Evolutionary conservation across 2,329 filamentous ascomycete species (phyloP).

Genomic region (Trichoderma atroviride): DNA sequence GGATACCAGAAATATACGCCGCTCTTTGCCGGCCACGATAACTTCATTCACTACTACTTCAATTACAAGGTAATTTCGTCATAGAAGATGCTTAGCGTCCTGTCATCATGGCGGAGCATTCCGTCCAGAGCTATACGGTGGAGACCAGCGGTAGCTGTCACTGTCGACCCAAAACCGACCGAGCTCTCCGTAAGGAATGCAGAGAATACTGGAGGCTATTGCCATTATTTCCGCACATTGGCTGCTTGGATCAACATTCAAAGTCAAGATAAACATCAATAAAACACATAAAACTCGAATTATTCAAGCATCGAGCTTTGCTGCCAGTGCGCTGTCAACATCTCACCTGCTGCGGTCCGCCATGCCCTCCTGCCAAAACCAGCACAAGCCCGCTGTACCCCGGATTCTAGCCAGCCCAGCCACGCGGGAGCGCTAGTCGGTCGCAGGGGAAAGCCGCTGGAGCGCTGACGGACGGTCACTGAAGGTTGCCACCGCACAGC

Average conservation of each 20-base stretch:
- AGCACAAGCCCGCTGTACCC: conserved; percentile 25
- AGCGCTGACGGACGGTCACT: conserved; percentile 6
- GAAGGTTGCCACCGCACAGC: background rate
- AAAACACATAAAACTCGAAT: background rate
- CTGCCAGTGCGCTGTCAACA: background rate
- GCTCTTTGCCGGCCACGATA: background rate
- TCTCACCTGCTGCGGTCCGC: background rate
- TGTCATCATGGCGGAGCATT: background rate
- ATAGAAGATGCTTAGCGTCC: background rate
- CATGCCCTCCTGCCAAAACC: conserved; percentile 15
- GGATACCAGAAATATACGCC: background rate
- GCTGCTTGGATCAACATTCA: background rate
- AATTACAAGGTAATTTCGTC: conserved; percentile 1
- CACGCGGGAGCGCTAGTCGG: conserved; percentile 25
- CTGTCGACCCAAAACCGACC: background rate
- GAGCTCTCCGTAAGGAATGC: background rate
- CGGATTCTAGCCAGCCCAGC: conserved; percentile 15
- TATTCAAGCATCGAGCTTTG: background rate
- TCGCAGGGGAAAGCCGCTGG: conserved; percentile 7
- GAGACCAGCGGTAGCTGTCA: background rate
- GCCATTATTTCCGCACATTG: background rate
- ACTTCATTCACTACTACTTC: background rate
- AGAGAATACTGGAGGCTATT: background rate
- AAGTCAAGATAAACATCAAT: background rate
- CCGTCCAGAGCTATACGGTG: background rate